Percentiles rank a stretch among this genome's conserved stretches.
Conservation (phyloP, 1,139 yeast species). For the Sugiyamaella novakii region DNA sequence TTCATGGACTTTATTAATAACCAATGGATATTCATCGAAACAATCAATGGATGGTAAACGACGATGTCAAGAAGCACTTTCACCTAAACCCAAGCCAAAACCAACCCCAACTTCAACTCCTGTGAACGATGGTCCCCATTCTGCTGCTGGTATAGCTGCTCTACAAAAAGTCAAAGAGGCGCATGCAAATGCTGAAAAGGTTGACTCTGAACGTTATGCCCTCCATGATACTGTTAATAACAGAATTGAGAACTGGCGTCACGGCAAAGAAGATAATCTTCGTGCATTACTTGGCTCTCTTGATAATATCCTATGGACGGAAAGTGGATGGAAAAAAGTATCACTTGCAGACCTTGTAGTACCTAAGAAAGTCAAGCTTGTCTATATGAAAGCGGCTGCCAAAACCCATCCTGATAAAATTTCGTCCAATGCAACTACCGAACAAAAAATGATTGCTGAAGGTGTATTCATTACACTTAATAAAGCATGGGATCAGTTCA, state of each 20-base stretch:
- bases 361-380: constrained; percentile 86
- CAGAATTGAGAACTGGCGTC: constrained; percentile 63
- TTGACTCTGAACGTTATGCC: constrained; percentile 58
- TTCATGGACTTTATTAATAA: constrained; percentile 62
- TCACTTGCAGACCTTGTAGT: constrained; percentile 75
- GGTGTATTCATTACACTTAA: constrained; percentile 81
- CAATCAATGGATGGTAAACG: constrained; percentile 77
- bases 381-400: constrained; percentile 90
- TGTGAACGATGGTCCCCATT: constrained; percentile 31
- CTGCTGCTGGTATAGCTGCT: constrained; percentile 47
- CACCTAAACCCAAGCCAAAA: constrained; percentile 41
- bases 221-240: constrained; percentile 63
- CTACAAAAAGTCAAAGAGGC: constrained; percentile 52
- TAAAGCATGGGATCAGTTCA: constrained; percentile 89
- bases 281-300: constrained; percentile 72
- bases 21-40: constrained; percentile 66
- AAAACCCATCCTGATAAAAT: constrained; percentile 94
- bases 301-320: constrained; percentile 64
- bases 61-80: constrained; percentile 67
- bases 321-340: constrained; percentile 63
- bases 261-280: constrained; percentile 75
- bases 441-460: constrained; percentile 81
- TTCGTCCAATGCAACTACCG: constrained; percentile 55
- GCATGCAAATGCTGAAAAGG: constrained; percentile 50
- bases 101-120: constrained; percentile 27